Conservation (phyloP, 495 filamentous ascomycete species). For the Podospora comata region DNA sequence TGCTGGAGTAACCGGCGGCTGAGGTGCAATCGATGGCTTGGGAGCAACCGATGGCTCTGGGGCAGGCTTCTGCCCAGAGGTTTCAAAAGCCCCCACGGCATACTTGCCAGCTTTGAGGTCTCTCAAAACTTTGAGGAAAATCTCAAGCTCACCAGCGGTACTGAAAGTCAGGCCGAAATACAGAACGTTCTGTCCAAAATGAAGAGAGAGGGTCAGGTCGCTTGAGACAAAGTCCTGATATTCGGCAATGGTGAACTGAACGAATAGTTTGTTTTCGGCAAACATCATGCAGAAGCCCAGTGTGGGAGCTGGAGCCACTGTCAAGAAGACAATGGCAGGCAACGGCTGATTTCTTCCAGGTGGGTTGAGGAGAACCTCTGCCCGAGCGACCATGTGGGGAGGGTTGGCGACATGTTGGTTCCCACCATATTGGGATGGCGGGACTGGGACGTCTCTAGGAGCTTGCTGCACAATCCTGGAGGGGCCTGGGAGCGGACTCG, state of each 20-base stretch:
- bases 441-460: neutral
- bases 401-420: neutral
- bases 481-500: no score
- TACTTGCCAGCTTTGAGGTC: neutral
- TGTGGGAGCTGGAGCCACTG: neutral
- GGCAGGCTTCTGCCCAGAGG: neutral
- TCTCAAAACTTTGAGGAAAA: neutral
- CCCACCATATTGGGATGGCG: neutral
- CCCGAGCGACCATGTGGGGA: neutral
- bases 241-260: slow-evolving; percentile 11
- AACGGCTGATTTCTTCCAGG: neutral
- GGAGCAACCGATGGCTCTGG: neutral
- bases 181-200: neutral
- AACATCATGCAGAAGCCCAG: slow-evolving; percentile 13
- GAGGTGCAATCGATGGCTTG: neutral
- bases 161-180: neutral
- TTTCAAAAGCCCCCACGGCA: neutral
- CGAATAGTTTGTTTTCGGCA: neutral
- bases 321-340: slow-evolving; percentile 9
- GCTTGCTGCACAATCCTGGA: neutral
- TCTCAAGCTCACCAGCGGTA: neutral
- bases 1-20: neutral
- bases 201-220: neutral
- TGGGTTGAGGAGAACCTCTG: neutral
- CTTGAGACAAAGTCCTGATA: slow-evolving; percentile 11